phyloP scores from a whole-genome alignment of 805 yeast genomes.

The Pichia nakasei region DNA sequence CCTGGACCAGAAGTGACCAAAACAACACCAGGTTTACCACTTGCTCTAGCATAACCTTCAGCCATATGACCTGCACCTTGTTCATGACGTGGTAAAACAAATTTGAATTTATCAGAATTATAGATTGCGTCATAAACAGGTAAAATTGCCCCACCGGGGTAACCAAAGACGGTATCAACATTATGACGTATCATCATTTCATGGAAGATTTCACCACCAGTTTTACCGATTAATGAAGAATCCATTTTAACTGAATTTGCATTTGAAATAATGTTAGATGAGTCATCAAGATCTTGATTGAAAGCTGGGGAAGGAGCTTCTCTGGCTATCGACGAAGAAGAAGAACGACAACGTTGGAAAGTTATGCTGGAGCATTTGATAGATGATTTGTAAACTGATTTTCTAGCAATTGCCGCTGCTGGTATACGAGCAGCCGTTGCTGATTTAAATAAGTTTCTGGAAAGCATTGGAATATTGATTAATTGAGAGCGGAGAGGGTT shows the following conservation, averaged over 20 bases:
- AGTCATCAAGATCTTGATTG: conserved; percentile 9
- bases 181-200: conserved; percentile 97
- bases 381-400: not conserved
- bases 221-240: conserved; percentile 84
- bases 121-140: conserved; percentile 97
- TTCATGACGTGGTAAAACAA: conserved; percentile 92
- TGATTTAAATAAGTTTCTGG: conserved; percentile 1
- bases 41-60: conserved; percentile 94
- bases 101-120: conserved; percentile 80
- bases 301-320: conserved; percentile 18
- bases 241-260: conserved; percentile 34
- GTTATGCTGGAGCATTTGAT: not conserved
- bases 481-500: not conserved
- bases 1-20: conserved; percentile 99
- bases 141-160: conserved; percentile 97
- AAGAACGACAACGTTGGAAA: conserved; percentile 7
- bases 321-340: conserved; percentile 8
- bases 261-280: conserved; percentile 14
- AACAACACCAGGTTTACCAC: conserved; percentile 95
- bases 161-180: conserved; percentile 94
- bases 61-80: conserved; percentile 99
- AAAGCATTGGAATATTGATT: no score
- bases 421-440: conserved; percentile 1
- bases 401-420: conserved; percentile 1
- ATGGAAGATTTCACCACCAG: conserved; percentile 98